Evolutionary conservation across 2,329 filamentous ascomycete species (phyloP).

Genomic region (Monosporascus sp.): DNA sequence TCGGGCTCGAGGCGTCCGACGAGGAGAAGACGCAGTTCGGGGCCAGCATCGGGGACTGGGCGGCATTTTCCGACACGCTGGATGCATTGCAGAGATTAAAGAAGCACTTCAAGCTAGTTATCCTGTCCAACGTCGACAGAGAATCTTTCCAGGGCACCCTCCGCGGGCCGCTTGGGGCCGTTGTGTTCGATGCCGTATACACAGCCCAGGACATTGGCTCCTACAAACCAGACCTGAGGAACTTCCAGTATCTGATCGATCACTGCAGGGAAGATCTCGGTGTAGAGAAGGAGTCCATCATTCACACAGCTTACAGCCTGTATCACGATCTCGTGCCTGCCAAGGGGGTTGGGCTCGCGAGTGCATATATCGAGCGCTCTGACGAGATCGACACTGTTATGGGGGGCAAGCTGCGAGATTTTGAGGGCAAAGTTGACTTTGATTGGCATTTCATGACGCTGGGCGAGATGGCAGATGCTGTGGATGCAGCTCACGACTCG

Average conservation of each 20-base stretch:
- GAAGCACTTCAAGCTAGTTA: slow-evolving; percentile 51
- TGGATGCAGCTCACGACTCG: slow-evolving; percentile 27
- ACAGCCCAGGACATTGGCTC: slow-evolving; percentile 67
- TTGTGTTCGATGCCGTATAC: slow-evolving; percentile 55
- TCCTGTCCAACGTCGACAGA: slow-evolving; percentile 56
- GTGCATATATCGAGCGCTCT: slow-evolving; percentile 51
- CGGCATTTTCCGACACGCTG: slow-evolving; percentile 53
- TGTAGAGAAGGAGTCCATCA: slow-evolving; percentile 43
- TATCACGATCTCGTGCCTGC: slow-evolving; percentile 66
- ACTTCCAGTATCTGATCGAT: slow-evolving; percentile 61
- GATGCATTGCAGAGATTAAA: slow-evolving; percentile 44
- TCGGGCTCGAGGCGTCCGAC: slow-evolving; percentile 30
- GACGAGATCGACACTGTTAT: slow-evolving; percentile 29
- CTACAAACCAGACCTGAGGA: slow-evolving; percentile 63
- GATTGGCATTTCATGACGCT: slow-evolving; percentile 56
- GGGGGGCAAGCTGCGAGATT: slow-evolving; percentile 30
- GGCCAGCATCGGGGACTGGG: slow-evolving; percentile 45
- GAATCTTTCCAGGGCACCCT: slow-evolving; percentile 42
- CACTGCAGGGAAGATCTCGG: slow-evolving; percentile 51
- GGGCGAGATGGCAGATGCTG: slow-evolving; percentile 54
- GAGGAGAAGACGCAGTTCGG: slow-evolving; percentile 44
- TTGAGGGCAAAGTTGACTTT: slow-evolving; percentile 27
- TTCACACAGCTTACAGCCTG: slow-evolving; percentile 60
- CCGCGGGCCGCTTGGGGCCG: slow-evolving; percentile 40
- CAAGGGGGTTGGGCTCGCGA: slow-evolving; percentile 50